A percentile compares a stretch with the other conserved stretches of the same genome.
These are phyloP conservation scores for Ogataea glucozyma DNA, from an alignment of 805 yeast species.

Conservation along the genomic window DNA sequence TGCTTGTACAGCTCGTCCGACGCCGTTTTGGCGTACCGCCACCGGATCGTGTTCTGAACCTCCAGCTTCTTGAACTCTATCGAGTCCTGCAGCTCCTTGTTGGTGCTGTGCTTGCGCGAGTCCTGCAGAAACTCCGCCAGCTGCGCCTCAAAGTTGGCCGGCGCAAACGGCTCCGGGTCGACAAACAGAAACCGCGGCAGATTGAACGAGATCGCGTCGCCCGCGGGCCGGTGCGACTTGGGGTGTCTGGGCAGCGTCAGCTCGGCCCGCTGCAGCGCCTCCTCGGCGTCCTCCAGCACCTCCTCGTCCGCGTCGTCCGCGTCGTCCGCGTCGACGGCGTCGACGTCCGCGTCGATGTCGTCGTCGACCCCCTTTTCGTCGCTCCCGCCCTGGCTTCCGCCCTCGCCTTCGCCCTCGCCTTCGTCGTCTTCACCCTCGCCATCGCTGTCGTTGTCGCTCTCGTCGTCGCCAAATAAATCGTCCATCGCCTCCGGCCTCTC, in stretches of 20 bases:
- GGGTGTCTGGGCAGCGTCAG: slow-evolving; percentile 54
- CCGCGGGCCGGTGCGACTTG: slow-evolving; percentile 40
- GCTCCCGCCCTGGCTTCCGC: no score
- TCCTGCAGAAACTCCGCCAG: slow-evolving; percentile 45
- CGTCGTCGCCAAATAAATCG: slow-evolving; percentile 39
- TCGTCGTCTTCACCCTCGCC: background rate
- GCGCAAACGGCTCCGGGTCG: slow-evolving; percentile 87
- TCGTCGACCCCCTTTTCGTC: no score
- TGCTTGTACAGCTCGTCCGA: slow-evolving; percentile 75
- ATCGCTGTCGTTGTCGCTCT: background rate
- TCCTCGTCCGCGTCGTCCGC: slow-evolving; percentile 38
- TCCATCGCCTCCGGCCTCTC: slow-evolving; percentile 36
- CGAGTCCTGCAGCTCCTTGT: slow-evolving; percentile 55
- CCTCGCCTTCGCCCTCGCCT: background rate
- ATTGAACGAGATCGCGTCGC: slow-evolving; percentile 47
- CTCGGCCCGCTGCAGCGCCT: slow-evolving; percentile 36
- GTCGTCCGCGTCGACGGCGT: slow-evolving; percentile 35
- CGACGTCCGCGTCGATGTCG: slow-evolving; percentile 14
- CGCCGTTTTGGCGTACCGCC: slow-evolving; percentile 86
- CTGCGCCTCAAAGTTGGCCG: slow-evolving; percentile 50
- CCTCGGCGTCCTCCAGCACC: slow-evolving; percentile 37
- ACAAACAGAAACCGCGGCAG: slow-evolving; percentile 82
- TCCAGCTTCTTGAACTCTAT: slow-evolving; percentile 35
- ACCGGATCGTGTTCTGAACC: slow-evolving; percentile 71
- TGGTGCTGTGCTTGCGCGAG: slow-evolving; percentile 39